A percentile compares a stretch with the other conserved stretches of the same genome.
phyloP scores from a whole-genome alignment of 2,329 filamentous ascomycete species.

The Grosmannia huntii region DNA sequence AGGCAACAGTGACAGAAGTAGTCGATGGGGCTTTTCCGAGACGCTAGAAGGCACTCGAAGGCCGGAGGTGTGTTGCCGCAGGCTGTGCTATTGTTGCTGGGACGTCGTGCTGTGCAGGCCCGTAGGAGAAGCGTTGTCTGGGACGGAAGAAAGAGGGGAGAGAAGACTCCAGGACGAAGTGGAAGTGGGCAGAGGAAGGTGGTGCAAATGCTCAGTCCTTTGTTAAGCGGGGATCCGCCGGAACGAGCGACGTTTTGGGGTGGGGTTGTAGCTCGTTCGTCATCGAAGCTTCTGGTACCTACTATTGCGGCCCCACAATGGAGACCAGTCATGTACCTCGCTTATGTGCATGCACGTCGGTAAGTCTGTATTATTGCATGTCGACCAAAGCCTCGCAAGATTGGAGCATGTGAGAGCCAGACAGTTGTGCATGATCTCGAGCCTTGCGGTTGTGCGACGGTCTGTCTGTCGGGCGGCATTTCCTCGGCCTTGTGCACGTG shows the following conservation, averaged over 20 bases:
- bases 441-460: no score
- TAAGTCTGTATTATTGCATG: background rate
- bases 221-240: background rate
- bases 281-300: background rate
- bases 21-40: background rate
- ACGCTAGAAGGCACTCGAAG: constrained; percentile 1
- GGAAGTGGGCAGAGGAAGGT: constrained; percentile 3
- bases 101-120: background rate
- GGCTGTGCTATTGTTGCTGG: background rate
- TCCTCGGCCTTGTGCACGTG: no score
- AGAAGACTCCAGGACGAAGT: background rate
- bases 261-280: background rate
- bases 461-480: no score
- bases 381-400: no score
- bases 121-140: background rate
- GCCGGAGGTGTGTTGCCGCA: background rate
- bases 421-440: no score
- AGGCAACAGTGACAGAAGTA: background rate
- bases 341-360: background rate
- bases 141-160: background rate
- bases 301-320: background rate
- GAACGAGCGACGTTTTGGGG: background rate
- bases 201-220: background rate
- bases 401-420: no score
- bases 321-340: background rate